phyloP scores from a whole-genome alignment of 495 filamentous ascomycete genomes.

The Achaetomiella virescens region DNA sequence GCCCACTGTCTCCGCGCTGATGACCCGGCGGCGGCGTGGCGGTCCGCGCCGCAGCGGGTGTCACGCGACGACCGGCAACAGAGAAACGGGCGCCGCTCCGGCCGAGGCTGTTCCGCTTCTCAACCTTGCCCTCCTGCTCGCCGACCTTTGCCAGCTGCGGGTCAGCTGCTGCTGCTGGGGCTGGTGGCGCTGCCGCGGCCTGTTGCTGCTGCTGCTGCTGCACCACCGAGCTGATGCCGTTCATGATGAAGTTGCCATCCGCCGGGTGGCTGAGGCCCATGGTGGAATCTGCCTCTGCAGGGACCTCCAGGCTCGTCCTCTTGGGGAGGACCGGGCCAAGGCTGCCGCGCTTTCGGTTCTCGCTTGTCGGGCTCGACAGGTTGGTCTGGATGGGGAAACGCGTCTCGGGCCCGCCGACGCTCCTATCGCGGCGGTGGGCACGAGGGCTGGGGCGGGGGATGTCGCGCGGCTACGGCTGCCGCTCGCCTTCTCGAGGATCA shows the following conservation, averaged over 20 bases:
- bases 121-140: constrained; percentile 28
- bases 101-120: constrained; percentile 49
- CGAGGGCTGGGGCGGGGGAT: constrained; percentile 63
- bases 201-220: constrained; percentile 30
- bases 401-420: constrained; percentile 68
- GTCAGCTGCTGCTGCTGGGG: constrained; percentile 27
- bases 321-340: constrained; percentile 36
- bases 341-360: constrained; percentile 27
- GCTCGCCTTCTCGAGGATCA: constrained; percentile 58
- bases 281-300: constrained; percentile 30
- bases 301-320: constrained; percentile 42
- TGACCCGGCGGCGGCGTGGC: background rate
- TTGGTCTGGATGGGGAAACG: constrained; percentile 82
- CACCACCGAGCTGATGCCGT: constrained; percentile 27
- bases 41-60: constrained; percentile 18
- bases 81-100: constrained; percentile 42
- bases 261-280: constrained; percentile 33
- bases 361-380: constrained; percentile 49
- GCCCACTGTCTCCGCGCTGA: constrained; percentile 1
- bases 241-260: constrained; percentile 36
- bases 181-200: constrained; percentile 20
- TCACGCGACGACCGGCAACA: constrained; percentile 33
- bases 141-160: constrained; percentile 32
- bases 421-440: constrained; percentile 66
- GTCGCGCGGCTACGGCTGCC: constrained; percentile 60